These are phyloP conservation scores for Kluyveromyces sp. DNA, from an alignment of 1,139 yeast species.

Conservation along the genomic window DNA sequence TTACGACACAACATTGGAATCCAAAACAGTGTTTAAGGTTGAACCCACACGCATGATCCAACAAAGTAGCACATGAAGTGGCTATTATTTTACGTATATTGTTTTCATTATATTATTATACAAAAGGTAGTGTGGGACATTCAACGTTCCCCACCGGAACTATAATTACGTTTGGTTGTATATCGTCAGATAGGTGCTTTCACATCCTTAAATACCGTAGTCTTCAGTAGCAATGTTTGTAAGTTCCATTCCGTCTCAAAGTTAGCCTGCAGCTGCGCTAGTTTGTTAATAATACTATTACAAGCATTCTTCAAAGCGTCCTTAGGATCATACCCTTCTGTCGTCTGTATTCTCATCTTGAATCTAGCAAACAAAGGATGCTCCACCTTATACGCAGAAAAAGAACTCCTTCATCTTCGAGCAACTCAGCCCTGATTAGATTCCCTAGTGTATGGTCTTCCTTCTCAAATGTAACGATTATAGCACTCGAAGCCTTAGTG, in stretches of 20 bases:
- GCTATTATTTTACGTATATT: too few relatives aligned
- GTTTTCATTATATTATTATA: too few relatives aligned
- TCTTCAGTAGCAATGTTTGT: conserved; percentile 66
- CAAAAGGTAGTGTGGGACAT: too few relatives aligned
- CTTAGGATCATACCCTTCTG: conserved; percentile 86
- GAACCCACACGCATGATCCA: too few relatives aligned
- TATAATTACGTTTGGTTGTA: too few relatives aligned
- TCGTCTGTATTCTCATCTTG: conserved; percentile 88
- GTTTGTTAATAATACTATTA: conserved; percentile 68
- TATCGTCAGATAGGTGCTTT: too few relatives aligned
- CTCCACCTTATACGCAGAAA: conserved; percentile 94
- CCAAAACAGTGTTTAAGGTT: too few relatives aligned
- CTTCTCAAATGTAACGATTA: conserved; percentile 84
- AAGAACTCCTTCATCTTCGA: conserved; percentile 77
- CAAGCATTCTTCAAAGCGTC: conserved; percentile 90
- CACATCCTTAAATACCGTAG: conserved; percentile 12
- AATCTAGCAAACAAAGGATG: conserved; percentile 96
- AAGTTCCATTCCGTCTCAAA: conserved; percentile 91
- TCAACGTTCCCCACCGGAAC: too few relatives aligned
- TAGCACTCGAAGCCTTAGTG: conserved; percentile 91
- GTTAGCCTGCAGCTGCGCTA: conserved; percentile 63
- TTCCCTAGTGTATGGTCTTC: conserved; percentile 97
- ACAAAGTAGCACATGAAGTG: too few relatives aligned
- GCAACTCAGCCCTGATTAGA: conserved; percentile 73
- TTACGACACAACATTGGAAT: too few relatives aligned